A percentile compares a stretch with the other conserved stretches of the same genome.
These are phyloP conservation scores for Quercus robur DNA, from an alignment of 306 rosid species.

Conservation along the genomic window DNA sequence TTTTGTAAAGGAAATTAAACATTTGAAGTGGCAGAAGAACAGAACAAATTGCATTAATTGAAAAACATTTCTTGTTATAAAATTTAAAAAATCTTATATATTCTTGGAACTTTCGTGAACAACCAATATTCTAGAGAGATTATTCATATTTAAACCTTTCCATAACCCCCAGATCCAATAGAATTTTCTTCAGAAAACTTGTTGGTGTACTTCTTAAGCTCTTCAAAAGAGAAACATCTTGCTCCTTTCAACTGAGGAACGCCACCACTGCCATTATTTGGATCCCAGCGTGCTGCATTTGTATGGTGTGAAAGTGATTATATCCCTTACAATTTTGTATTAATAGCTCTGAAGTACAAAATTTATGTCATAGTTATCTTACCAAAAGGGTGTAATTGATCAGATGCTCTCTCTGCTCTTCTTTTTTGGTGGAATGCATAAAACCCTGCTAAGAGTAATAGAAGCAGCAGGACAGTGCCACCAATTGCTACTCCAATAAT, in stretches of 20 bases:
- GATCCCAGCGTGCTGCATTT: constrained; percentile 29
- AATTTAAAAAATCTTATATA: too few relatives aligned
- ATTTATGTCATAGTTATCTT: too few relatives aligned
- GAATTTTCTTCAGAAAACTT: constrained; percentile 42
- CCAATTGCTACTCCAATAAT: constrained; percentile 37
- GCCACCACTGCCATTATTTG: constrained; percentile 19
- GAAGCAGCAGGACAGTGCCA: constrained; percentile 24
- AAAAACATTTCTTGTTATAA: too few relatives aligned
- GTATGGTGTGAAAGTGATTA: not conserved
- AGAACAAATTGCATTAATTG: too few relatives aligned
- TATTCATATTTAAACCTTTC: constrained; percentile 37
- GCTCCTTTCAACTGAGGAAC: constrained; percentile 59
- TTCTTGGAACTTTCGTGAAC: not conserved
- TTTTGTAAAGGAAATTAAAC: too few relatives aligned
- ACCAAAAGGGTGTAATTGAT: constrained; percentile 20
- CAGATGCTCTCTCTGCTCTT: constrained; percentile 17
- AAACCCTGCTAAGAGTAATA: constrained; percentile 22
- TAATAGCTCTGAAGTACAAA: too few relatives aligned
- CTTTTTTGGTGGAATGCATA: constrained; percentile 34
- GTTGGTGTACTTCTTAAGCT: constrained; percentile 44
- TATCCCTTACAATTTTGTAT: not conserved
- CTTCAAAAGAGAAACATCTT: constrained; percentile 50
- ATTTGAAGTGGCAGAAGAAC: too few relatives aligned
- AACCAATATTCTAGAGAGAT: not conserved
- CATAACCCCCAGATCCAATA: constrained; percentile 65